Base-by-base conservation (phyloP, 2,329 filamentous ascomycete species). In the Neophaeococcomyces aloes region DNA sequence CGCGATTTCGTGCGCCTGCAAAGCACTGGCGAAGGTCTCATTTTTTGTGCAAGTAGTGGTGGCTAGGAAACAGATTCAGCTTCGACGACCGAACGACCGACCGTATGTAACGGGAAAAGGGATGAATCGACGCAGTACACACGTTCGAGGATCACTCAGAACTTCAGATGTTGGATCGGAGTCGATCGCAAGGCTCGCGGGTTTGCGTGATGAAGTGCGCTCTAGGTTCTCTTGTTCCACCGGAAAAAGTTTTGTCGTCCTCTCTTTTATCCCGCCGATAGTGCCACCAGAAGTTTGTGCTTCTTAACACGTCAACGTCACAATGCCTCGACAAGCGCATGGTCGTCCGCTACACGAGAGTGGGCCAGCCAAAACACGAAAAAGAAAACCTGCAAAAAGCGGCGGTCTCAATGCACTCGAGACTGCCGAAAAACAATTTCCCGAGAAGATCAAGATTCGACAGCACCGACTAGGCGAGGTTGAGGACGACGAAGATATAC, bases 361-460 rank as follows among this genome's bases (percentile, higher is more conserved):
- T 42, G 49, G 46, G 25, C 21, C 44, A 2, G 33, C 46, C 13
- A 41, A 35, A 14, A 21, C 42, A 45, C 42, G 19, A 14, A 48
- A 38, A 30, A 32, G 27, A 15, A 57, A 56, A 48, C 59, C 62
- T 43, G 11, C 3, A 65, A 66, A 46, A 63, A 65, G 35, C 63
- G 64, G 52, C 66, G 69, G 40, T 66, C 65, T 79, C 29, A 71
- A 83, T 60, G 80, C 80, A 17, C 75, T 80, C 51, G 66, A 79
- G 19, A 79, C 80, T 53, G 80, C 80, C n/a, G 71, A 75, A 48
- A 64, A 71, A 48, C 63, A 76, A 49, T 65, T 70, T 49, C 70
- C 74, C 3, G 70, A 74, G 14, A 67, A 67, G 46, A 48, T 65
- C 6, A 75, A 72, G 53, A 65, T 80, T 35, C 68, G 71, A 49